Base-by-base conservation (phyloP, 495 filamentous ascomycete species). In the Chaetomidium leptoderma region DNA sequence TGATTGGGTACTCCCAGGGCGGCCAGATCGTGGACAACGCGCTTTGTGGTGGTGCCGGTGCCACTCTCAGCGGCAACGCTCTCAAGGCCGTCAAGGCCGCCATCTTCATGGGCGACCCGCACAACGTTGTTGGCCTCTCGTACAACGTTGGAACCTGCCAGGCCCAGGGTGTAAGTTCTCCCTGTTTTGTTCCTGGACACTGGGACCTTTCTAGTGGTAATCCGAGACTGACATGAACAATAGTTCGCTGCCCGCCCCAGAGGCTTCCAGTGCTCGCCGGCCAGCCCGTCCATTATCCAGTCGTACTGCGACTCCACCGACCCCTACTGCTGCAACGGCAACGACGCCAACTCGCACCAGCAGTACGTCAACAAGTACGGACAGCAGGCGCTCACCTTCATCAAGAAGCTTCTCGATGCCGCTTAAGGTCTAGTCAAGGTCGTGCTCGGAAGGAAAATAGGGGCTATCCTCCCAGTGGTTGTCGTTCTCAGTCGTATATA, bases 261-360 rank as follows among this genome's bases (percentile, higher is more conserved):
- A 14, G 83, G 82, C 37, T 85, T 81, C 63, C 66, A 60, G 46
- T 85, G 83, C 73, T 74, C 80, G 0, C 72, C 74, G 11, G 81
- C 76, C 14, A 69, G 56, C 58, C 53, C 70, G 3, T 55, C 42
- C 57, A 83, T 79, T 60, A 80, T 86, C 63, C 66, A 86, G 66
- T 83, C 79, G 6, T 86, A 86, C 74, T 86, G 83, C 65, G 83
- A 86, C 70, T 69, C 79, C 16, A 55, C 77, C 2, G 83, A 86
- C 63, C 83, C 83, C 0, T 85, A 83, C 70, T 86, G 83, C 76
- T 86, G 83, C 73, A 84, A 78, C 52, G 83, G 84, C 52, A 84
- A 73, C 64, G 72, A 86, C 64, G 72, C 73, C 6, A 75, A 78
- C 53, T 77, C 76, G 13, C 84, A 86, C 66, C 79, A 85, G 65